phyloP scores from a whole-genome alignment of 2,329 filamentous ascomycete species.

The Cladophialophora psammophila region DNA sequence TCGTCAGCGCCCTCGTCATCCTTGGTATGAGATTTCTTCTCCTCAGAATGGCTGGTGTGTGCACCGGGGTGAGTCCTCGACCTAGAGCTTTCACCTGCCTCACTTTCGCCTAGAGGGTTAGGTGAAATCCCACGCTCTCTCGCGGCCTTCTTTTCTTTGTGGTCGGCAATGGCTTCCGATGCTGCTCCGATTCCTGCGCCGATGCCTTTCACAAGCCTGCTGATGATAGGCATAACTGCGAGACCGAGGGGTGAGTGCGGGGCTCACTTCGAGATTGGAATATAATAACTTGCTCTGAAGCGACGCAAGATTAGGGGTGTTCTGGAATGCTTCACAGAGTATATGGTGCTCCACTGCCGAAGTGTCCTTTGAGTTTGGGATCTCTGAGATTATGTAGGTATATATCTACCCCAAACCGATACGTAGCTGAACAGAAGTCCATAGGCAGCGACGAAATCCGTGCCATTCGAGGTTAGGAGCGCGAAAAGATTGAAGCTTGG shows the following conservation, averaged over 20 bases:
- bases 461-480: conserved; percentile 17
- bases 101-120: conserved; percentile 4
- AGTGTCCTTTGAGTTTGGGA: background rate
- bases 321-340: background rate
- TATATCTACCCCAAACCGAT: background rate
- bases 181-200: conserved; percentile 34
- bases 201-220: conserved; percentile 32
- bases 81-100: conserved; percentile 19
- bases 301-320: background rate
- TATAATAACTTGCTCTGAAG: background rate
- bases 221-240: conserved; percentile 28
- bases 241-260: background rate
- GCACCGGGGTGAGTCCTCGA: background rate
- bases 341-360: too few relatives aligned
- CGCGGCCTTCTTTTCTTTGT: conserved; percentile 34
- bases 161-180: conserved; percentile 34
- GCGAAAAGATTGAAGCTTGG: conserved; percentile 15
- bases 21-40: conserved; percentile 15
- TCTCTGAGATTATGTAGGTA: background rate
- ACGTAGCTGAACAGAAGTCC: background rate
- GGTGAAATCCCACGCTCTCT: conserved; percentile 25
- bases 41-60: background rate
- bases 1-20: conserved; percentile 10
- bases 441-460: background rate
- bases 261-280: background rate